Conservation (phyloP, 768 basidiomycete genomes). For the Hebeloma cylindrosporum region DNA sequence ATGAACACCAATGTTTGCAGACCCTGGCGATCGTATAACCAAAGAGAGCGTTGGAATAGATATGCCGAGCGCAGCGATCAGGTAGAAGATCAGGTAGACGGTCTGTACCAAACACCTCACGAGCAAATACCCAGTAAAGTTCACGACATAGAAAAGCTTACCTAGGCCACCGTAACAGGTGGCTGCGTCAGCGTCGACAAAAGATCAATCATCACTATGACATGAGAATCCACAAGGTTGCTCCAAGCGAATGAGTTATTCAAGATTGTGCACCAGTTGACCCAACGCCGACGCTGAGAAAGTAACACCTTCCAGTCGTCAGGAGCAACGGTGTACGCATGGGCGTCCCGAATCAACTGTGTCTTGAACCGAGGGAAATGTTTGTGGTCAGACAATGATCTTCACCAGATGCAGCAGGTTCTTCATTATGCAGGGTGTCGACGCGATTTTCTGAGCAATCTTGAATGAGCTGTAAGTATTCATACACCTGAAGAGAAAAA, state of each 20-base stretch:
- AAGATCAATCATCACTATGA: conserved; percentile 95
- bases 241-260: conserved; percentile 88
- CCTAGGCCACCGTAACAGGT: conserved; percentile 87
- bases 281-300: conserved; percentile 98
- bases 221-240: conserved; percentile 95
- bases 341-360: conserved; percentile 92
- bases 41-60: conserved; percentile 79
- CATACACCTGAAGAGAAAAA: conserved; percentile 71
- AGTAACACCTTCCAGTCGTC: conserved; percentile 93
- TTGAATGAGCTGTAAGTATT: conserved; percentile 90
- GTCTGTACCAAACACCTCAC: conserved; percentile 59
- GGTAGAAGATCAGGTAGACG: conserved; percentile 83
- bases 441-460: conserved; percentile 97
- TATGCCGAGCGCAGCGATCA: conserved; percentile 65
- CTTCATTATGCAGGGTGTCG: conserved; percentile 98
- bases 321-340: conserved; percentile 92
- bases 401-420: conserved; percentile 95
- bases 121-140: conserved; percentile 6
- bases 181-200: conserved; percentile 84
- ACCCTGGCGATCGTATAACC: conserved; percentile 92
- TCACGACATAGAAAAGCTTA: conserved; percentile 41
- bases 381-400: conserved; percentile 99
- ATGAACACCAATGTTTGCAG: conserved; percentile 91
- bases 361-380: conserved; percentile 95
- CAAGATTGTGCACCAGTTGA: conserved; percentile 97